Evolutionary conservation across 495 filamentous ascomycete species (phyloP).

Genomic region (Massariosphaeria phaeospora): DNA sequence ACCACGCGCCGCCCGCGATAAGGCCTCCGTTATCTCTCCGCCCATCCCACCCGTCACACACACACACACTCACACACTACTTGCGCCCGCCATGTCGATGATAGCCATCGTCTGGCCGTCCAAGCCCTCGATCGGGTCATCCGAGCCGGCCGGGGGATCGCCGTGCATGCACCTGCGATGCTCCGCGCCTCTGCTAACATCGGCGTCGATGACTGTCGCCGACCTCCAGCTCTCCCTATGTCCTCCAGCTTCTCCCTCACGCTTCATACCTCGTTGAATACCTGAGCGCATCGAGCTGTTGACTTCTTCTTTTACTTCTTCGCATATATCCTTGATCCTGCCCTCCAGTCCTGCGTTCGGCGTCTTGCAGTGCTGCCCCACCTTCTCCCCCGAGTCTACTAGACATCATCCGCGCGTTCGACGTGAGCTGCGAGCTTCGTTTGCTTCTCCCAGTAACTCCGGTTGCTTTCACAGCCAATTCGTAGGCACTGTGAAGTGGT

Average conservation of each 20-base stretch:
- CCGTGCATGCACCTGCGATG: slow-evolving; percentile 12
- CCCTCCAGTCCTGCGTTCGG: too few relatives aligned
- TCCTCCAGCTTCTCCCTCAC: slow-evolving; percentile 1
- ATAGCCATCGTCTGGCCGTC: slow-evolving; percentile 4
- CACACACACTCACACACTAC: background rate
- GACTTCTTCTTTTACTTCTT: background rate
- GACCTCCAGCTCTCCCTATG: background rate
- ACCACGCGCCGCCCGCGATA: background rate
- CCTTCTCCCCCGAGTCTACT: too few relatives aligned
- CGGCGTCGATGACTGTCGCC: slow-evolving; percentile 13
- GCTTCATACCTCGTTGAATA: too few relatives aligned
- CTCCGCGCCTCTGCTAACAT: slow-evolving; percentile 4
- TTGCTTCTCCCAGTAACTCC: too few relatives aligned
- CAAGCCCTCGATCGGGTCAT: slow-evolving; percentile 6
- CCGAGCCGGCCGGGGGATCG: slow-evolving; percentile 11
- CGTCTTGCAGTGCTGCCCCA: too few relatives aligned
- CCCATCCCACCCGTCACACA: slow-evolving; percentile 3
- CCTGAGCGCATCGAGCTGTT: too few relatives aligned
- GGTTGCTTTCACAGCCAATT: too few relatives aligned
- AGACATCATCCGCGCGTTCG: too few relatives aligned
- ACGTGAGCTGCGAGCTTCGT: too few relatives aligned
- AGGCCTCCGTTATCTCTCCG: slow-evolving; percentile 16
- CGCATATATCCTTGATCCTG: too few relatives aligned
- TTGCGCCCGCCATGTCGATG: background rate
- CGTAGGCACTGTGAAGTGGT: too few relatives aligned